These are phyloP conservation scores for Magnaporthales sp. DNA, from an alignment of 2,329 filamentous ascomycete species.

Conservation along the genomic window DNA sequence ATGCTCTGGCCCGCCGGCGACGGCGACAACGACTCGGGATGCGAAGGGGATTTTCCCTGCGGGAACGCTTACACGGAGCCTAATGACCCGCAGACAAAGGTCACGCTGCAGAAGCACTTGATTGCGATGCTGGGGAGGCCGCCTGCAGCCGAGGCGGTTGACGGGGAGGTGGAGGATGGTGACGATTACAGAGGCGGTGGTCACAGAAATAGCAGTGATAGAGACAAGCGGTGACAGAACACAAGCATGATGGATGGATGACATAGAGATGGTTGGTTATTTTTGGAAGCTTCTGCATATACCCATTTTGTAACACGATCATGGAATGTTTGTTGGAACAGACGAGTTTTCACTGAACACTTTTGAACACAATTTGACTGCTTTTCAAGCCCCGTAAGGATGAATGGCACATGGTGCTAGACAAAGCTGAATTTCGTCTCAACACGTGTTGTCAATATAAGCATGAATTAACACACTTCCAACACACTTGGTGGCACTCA, in stretches of 20 bases:
- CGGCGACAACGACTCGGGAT: slow-evolving; percentile 26
- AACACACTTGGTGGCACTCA: background rate
- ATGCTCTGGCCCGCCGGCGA: slow-evolving; percentile 24
- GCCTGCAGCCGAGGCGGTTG: background rate
- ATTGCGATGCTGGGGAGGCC: slow-evolving; percentile 20
- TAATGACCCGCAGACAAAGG: slow-evolving; percentile 30
- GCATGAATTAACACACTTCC: background rate
- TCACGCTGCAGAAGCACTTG: slow-evolving; percentile 22
- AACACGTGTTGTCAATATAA: background rate
- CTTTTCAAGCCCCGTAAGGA: no score
- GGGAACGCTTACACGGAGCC: slow-evolving; percentile 28
- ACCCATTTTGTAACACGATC: no score
- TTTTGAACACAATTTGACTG: no score
- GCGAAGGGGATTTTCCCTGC: slow-evolving; percentile 28
- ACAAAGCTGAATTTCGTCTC: background rate
- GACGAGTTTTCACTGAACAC: no score
- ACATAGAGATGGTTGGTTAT: background rate
- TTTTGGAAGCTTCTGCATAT: background rate
- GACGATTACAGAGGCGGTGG: background rate
- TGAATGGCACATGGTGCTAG: no score
- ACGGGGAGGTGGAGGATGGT: no score
- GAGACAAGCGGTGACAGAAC: background rate
- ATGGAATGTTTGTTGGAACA: no score
- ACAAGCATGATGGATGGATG: no score
- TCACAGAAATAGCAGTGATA: background rate